Base-by-base conservation (phyloP, 2,329 filamentous ascomycete species). In the Xylariales sp. region DNA sequence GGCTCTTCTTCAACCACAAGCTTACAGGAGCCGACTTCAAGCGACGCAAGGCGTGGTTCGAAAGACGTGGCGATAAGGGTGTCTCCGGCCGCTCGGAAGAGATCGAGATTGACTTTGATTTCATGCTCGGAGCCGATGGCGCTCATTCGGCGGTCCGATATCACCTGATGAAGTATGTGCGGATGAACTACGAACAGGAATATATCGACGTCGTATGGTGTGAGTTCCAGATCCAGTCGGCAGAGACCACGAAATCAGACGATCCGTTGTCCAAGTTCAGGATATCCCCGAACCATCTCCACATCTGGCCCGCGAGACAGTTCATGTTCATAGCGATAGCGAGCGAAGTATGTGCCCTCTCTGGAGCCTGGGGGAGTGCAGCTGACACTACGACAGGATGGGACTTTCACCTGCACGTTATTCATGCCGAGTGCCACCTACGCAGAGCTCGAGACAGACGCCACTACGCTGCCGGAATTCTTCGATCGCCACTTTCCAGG, bases 301-400 rank as follows among this genome's bases (percentile, higher is more conserved):
- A 98, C 63, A 98, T 98, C 59, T 98, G 93, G 93, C 93, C 93
- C 0, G 89, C 87, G 22, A 83, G 82, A 53, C 82, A 90, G 31
- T 91, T 93, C 56, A 97, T 98, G 94, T 98, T 98, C 66, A 98
- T 98, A 57, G 94, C 93, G 14, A 90, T 98, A 31, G 91, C 93
- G 0, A 83, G 77, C 51, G 68, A 75, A 43, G 77, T 80, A 59
- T 51, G 72, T 53, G 12, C 15, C 21, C 19, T 11, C 12, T 15
- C 10, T 22, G 10, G 6, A 7, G 19, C 14, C 6, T 9, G 11
- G 4, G 31, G 10, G 4, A 33, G 20, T 19, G 12, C 18, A 12
- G 9, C 46, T 56, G 36, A 53, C 43, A 20, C 15, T 6, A 18
- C 47, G 5, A n/a, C 61, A 88, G 63, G 89, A 97, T 59, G 89